phyloP scores from a whole-genome alignment of 345 rosid genomes.

The Sapria himalayana region DNA sequence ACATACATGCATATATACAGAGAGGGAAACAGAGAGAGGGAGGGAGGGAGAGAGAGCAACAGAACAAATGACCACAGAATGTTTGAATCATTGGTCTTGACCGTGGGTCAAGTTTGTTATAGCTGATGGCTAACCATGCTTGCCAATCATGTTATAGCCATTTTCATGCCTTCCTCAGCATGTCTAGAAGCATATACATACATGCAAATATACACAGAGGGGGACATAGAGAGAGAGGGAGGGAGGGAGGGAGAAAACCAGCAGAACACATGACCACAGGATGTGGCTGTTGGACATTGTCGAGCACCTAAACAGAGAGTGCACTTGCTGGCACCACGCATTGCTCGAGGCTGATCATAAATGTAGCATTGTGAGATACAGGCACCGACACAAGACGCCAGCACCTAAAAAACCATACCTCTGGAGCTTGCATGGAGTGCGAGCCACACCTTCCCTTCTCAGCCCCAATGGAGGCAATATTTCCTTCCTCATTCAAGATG shows the following conservation, averaged over 20 bases:
- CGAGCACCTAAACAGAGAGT: slow-evolving; percentile 75
- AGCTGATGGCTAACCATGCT: too few relatives aligned
- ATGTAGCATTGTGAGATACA: not conserved
- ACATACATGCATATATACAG: too few relatives aligned
- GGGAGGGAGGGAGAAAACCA: slow-evolving; percentile 19
- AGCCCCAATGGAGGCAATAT: slow-evolving; percentile 29
- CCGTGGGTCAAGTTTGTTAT: too few relatives aligned
- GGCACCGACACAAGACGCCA: too few relatives aligned
- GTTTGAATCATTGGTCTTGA: too few relatives aligned
- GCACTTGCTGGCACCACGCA: slow-evolving; percentile 39
- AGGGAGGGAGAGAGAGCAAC: slow-evolving; percentile 4
- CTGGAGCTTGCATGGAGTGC: slow-evolving; percentile 31
- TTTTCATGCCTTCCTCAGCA: too few relatives aligned
- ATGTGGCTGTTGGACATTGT: slow-evolving; percentile 71
- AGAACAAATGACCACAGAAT: too few relatives aligned
- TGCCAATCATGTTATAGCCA: too few relatives aligned
- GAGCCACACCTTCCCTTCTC: slow-evolving; percentile 36
- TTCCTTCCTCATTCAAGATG: slow-evolving; percentile 71
- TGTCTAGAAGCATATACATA: too few relatives aligned
- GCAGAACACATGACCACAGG: slow-evolving; percentile 89
- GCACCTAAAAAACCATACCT: slow-evolving; percentile 27
- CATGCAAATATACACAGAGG: too few relatives aligned
- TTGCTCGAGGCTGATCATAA: slow-evolving; percentile 13
- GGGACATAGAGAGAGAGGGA: not conserved
- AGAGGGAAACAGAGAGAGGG: too few relatives aligned